Conservation (phyloP, 2,329 filamentous ascomycete genomes). For the Cercospora nicotianae region DNA sequence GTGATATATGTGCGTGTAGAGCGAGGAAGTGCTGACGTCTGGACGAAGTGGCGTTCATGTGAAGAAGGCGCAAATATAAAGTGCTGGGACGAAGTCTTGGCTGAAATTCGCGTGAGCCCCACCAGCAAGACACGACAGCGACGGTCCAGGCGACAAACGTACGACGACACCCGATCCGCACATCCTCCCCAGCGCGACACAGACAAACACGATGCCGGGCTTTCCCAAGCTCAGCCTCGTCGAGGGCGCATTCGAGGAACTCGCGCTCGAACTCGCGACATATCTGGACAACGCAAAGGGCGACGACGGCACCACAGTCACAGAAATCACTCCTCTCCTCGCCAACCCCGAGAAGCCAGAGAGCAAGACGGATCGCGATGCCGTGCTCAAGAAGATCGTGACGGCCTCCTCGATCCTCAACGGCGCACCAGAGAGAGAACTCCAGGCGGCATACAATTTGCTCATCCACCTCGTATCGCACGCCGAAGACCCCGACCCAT, state of each 20-base stretch:
- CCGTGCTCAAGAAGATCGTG: slow-evolving; percentile 86
- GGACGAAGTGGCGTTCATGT: background rate
- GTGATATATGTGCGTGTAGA: background rate
- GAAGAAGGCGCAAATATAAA: background rate
- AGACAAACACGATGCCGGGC: slow-evolving; percentile 54
- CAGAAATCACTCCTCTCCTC: slow-evolving; percentile 70
- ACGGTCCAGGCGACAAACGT: background rate
- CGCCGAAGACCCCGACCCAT: slow-evolving; percentile 78
- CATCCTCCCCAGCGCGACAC: background rate
- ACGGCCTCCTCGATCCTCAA: slow-evolving; percentile 75
- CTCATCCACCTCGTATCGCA: slow-evolving; percentile 90
- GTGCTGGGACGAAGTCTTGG: slow-evolving; percentile 6
- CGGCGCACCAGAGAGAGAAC: slow-evolving; percentile 90
- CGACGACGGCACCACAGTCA: slow-evolving; percentile 58
- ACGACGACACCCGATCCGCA: background rate
- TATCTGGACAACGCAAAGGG: slow-evolving; percentile 81
- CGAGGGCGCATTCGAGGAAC: slow-evolving; percentile 91
- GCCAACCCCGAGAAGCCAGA: slow-evolving; percentile 54
- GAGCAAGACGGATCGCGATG: slow-evolving; percentile 67
- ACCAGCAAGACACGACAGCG: slow-evolving; percentile 4
- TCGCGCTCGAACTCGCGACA: slow-evolving; percentile 89
- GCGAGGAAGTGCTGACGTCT: background rate
- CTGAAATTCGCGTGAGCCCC: slow-evolving; percentile 9
- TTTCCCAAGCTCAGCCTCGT: slow-evolving; percentile 67
- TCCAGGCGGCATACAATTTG: slow-evolving; percentile 93